Percentiles rank a stretch among this genome's conserved stretches.
Evolutionary conservation across 768 basidiomycete genomes (phyloP).

Genomic region (Agrocybe pediades): DNA sequence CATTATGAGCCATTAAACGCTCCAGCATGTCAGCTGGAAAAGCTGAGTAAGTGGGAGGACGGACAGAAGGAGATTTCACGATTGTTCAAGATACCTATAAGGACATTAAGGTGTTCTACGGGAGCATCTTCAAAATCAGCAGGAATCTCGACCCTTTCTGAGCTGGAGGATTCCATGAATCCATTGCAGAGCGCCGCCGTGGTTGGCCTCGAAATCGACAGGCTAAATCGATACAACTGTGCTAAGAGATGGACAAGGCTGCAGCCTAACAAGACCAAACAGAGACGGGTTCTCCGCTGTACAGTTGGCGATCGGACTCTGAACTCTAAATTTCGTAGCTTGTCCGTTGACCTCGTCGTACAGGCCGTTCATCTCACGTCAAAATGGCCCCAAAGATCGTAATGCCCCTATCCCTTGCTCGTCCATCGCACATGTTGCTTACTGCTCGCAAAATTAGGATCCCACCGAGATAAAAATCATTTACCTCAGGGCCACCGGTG

Average conservation of each 20-base stretch:
- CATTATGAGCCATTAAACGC: conserved; percentile 93
- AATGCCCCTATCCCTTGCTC: conserved; percentile 23
- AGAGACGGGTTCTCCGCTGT: conserved; percentile 42
- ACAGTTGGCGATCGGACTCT: conserved; percentile 54
- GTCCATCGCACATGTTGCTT: not conserved
- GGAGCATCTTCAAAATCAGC: conserved; percentile 81
- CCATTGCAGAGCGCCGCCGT: conserved; percentile 65
- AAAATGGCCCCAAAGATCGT: conserved; percentile 83
- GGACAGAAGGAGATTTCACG: not conserved
- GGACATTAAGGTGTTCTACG: conserved; percentile 80
- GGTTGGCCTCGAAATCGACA: conserved; percentile 20
- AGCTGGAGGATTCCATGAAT: conserved; percentile 73
- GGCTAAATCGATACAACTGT: conserved; percentile 7
- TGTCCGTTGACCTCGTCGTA: conserved; percentile 21
- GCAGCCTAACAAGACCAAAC: conserved; percentile 39
- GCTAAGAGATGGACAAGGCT: conserved; percentile 19
- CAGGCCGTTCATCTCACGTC: conserved; percentile 30
- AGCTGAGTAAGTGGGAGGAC: conserved; percentile 6
- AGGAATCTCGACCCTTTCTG: conserved; percentile 78
- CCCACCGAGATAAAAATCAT: conserved; percentile 99
- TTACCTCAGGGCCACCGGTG: conserved; percentile 97
- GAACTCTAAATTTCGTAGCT: conserved; percentile 50
- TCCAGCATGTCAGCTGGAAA: conserved; percentile 91
- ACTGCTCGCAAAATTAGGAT: conserved; percentile 58
- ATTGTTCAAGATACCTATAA: conserved; percentile 68